Evolutionary conservation across 139 green algal species (phyloP).

Genomic region (Tetradesmus lagerheimii): DNA sequence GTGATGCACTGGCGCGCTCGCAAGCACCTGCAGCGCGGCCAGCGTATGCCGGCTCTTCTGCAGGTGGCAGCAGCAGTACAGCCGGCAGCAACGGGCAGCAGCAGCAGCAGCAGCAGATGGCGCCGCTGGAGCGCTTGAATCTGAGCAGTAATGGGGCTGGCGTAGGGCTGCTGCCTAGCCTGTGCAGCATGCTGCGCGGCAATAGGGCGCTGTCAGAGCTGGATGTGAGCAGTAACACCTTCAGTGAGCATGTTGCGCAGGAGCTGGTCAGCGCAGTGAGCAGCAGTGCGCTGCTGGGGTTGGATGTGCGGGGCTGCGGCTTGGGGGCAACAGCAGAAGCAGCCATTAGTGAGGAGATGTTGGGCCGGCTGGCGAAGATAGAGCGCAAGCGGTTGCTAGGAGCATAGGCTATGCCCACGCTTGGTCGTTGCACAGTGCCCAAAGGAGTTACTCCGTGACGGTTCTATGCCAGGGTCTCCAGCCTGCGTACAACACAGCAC

Average conservation of each 20-base stretch:
- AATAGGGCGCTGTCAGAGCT: constrained; percentile 67
- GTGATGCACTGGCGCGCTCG: constrained; percentile 42
- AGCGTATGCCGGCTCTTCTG: constrained; percentile 40
- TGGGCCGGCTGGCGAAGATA: constrained; percentile 40
- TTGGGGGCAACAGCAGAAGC: constrained; percentile 44
- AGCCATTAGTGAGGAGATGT: constrained; percentile 16
- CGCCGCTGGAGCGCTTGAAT: constrained; percentile 71
- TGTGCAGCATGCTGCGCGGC: constrained; percentile 63
- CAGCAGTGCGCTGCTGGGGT: constrained; percentile 29
- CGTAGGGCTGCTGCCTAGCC: constrained; percentile 39
- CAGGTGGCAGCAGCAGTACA: not conserved
- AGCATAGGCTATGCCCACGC: not conserved
- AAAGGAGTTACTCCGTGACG: too few relatives aligned
- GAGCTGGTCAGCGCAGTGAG: constrained; percentile 22
- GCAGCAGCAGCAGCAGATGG: not conserved
- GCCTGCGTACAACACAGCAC: too few relatives aligned
- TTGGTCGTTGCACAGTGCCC: too few relatives aligned
- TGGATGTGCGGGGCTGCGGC: constrained; percentile 51
- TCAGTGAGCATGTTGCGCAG: constrained; percentile 28
- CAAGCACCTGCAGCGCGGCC: constrained; percentile 31
- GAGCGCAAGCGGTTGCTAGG: constrained; percentile 15
- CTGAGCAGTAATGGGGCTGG: constrained; percentile 72
- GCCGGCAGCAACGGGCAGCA: not conserved
- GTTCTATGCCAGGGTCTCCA: too few relatives aligned
- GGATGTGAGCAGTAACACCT: constrained; percentile 72